Conservation (phyloP, 805 yeast species). For the Hanseniaspora thailandica region DNA sequence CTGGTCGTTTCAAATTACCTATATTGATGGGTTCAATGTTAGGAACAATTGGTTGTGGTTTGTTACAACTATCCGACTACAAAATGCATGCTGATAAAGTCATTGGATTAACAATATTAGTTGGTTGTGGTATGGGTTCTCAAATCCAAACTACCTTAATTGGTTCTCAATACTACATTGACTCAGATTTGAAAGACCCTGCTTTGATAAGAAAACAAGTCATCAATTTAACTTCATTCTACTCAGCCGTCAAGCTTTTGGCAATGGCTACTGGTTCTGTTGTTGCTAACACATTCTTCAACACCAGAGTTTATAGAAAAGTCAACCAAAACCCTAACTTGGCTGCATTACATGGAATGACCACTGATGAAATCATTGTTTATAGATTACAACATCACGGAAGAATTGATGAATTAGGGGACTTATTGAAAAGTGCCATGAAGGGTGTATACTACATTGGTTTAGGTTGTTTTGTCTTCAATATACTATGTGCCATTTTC, state of each 20-base stretch:
- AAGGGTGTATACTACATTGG: slow-evolving; percentile 22
- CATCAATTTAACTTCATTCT: slow-evolving; percentile 22
- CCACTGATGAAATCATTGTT: slow-evolving; percentile 19
- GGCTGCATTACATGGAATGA: slow-evolving; percentile 14
- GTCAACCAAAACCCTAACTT: slow-evolving; percentile 11
- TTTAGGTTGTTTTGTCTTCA: slow-evolving; percentile 18
- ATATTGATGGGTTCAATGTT: slow-evolving; percentile 26
- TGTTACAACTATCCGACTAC: slow-evolving; percentile 26
- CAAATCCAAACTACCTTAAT: slow-evolving; percentile 28
- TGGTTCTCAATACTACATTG: slow-evolving; percentile 25
- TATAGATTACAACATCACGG: slow-evolving; percentile 20
- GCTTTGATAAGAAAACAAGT: slow-evolving; percentile 19
- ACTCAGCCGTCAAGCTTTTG: slow-evolving; percentile 21
- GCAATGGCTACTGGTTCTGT: slow-evolving; percentile 24
- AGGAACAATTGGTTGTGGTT: slow-evolving; percentile 31
- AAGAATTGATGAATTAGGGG: slow-evolving; percentile 17
- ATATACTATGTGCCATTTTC: slow-evolving; percentile 18
- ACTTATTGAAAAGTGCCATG: slow-evolving; percentile 18
- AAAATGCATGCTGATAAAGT: slow-evolving; percentile 24
- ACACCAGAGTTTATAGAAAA: slow-evolving; percentile 19
- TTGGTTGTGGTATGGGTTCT: slow-evolving; percentile 31
- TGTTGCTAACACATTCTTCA: slow-evolving; percentile 21
- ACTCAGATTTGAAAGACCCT: slow-evolving; percentile 15
- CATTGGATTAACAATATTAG: slow-evolving; percentile 31
- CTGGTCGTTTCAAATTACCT: slow-evolving; percentile 30